These are phyloP conservation scores for Trichoderma hamatum DNA, from an alignment of 2,329 filamentous ascomycete genomes.

Conservation along the genomic window DNA sequence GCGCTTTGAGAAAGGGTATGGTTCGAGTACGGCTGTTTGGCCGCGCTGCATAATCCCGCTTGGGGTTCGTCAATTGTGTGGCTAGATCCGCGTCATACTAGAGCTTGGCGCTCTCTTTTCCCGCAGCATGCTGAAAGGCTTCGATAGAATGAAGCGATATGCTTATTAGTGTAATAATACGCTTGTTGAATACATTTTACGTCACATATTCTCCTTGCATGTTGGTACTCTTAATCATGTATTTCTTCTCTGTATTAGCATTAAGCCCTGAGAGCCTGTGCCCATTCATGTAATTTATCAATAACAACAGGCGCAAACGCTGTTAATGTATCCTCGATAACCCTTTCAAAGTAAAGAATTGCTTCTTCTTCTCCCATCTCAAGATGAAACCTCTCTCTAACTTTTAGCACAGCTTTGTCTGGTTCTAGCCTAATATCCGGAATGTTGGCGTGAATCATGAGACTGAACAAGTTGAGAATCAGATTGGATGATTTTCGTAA, in stretches of 20 bases:
- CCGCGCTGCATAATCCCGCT: not conserved
- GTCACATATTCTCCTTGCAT: not conserved
- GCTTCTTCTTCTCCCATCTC: slow-evolving; percentile 93
- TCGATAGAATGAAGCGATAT: slow-evolving; percentile 19
- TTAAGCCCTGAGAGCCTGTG: slow-evolving; percentile 84
- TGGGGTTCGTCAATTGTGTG: slow-evolving; percentile 29
- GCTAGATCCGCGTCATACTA: slow-evolving; percentile 39
- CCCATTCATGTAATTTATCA: slow-evolving; percentile 90
- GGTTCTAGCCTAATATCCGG: slow-evolving; percentile 91
- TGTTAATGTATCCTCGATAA: slow-evolving; percentile 89
- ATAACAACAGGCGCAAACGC: slow-evolving; percentile 92
- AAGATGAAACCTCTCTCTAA: slow-evolving; percentile 90
- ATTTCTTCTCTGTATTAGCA: not conserved
- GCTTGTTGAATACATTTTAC: not conserved
- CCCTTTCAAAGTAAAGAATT: slow-evolving; percentile 79
- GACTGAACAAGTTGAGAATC: slow-evolving; percentile 90
- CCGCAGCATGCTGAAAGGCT: slow-evolving; percentile 7
- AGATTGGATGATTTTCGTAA: slow-evolving; percentile 87
- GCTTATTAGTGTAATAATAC: slow-evolving; percentile 18
- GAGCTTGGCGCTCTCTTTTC: not conserved
- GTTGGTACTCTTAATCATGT: not conserved
- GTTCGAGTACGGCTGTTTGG: not conserved
- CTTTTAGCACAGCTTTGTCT: slow-evolving; percentile 92
- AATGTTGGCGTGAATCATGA: slow-evolving; percentile 98
- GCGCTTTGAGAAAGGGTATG: not conserved